Evolutionary conservation across 2,329 filamentous ascomycete species (phyloP), one percentile per base, ranked within the genome.

Genomic region (Pseudogymnoascus sp.): DNA sequence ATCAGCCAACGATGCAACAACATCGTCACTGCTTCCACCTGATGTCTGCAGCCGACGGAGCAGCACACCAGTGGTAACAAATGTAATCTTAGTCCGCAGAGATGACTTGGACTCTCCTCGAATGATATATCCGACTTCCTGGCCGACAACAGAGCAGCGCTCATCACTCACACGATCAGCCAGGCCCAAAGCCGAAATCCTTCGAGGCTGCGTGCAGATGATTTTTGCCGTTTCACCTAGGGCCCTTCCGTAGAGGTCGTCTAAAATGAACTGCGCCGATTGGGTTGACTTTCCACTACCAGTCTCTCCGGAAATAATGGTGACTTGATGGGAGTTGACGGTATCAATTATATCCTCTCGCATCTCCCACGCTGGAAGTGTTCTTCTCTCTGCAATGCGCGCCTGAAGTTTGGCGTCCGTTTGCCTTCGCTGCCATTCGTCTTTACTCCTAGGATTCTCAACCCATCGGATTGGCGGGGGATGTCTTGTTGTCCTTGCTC

Each of bases 211-310:
- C 0, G 94, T 99, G 69, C 96, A 96, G 63, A 99, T 85, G 64
- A 99, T 96, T 69, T 95, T 97, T 33, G 87, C 89, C 11, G 84
- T 84, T 11, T 82, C 83, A 2, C 93, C 94, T 7, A 95, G 79
- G 6, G 87, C 84, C 50, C 83, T 81, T 64, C 82, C 80, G 68
- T 97, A 96, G 65, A 97, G 78, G 68, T 97, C 90, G 69, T 99
- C 94, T 1, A 99, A 80, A 43, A 99, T 82, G 73, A 97, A 99
- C 72, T 99, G 94, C 35, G 97, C 91, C 2, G 91, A 94, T 73
- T 99, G 94, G 0, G 94, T 97, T 57, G 90, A 96, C 75, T 99
- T 99, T 70, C 94, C 94, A 15, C 91, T 96, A 60, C 94, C 94
- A 3, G 94, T 99, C 75, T 97, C 94, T 67, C 94, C 94, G 43